Evolutionary conservation across 2,329 filamentous ascomycete genomes (phyloP), one percentile per base, ranked within the genome.

Genomic region (Aspergillus pseudoterreus): DNA sequence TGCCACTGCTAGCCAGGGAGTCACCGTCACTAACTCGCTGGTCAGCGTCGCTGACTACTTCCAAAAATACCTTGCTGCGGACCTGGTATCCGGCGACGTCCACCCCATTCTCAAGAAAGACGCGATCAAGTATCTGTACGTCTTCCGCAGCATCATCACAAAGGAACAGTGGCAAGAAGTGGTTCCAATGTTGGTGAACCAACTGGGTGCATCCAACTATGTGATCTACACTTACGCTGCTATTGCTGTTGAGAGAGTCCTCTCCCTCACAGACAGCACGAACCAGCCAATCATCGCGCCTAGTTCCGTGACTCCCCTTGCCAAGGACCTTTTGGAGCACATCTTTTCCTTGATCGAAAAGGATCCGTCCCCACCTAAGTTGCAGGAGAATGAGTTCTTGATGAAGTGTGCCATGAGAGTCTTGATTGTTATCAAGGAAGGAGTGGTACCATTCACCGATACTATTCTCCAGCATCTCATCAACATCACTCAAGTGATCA

Each of bases 321-420:
- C 92, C 21, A 92, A 91, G 69, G 90, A 95, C 60, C 82, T 99
- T 2, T 77, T 97, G 17, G 82, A 90, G 49, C 92, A 97, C 65
- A 79, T 99, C 11, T 97, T 99, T 79, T 86, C 86, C 57, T 80
- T 99, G 47, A 90, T 99, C 58, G 88, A 95, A 67, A 90, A 88
- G 67, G 87, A 96, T 62, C 79, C 81, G 4, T 86, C 88, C 10
- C 87, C 95, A 1, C 84, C 92, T 58, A 99, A 97, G 78, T 85
- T 99, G 55, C 94, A 99, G 67, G 94, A 99, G 73, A 99, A 99
- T 67, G 94, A 99, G 68, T 99, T 97, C 70, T 72, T 99, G 65
- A 97, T 99, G 92, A 89, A 91, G 63, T 99, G 94, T 64, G 90
- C 96, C 51, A 99, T 99, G 94, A 84, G 94, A 62, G 92, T 99